A percentile compares a stretch with the other conserved stretches of the same genome.
phyloP scores from a whole-genome alignment of 768 basidiomycete genomes.

The Phylloporus rhodoxanthus region DNA sequence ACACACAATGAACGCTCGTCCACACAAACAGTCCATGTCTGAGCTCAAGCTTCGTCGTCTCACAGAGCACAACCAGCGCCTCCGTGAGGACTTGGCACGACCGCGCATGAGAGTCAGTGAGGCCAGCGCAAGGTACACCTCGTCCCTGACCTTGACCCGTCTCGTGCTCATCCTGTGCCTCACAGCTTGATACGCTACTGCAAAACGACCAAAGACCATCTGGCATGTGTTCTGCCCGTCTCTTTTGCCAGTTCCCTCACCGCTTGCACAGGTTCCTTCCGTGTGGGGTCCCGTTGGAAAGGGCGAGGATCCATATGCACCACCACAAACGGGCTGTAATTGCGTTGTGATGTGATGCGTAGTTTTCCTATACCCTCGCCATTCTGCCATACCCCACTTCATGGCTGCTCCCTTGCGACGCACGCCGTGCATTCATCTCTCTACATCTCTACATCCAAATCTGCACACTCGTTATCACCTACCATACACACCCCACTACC shows the following conservation, averaged over 20 bases:
- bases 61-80: constrained; percentile 88
- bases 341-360: constrained; percentile 62
- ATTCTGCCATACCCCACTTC: constrained; percentile 29
- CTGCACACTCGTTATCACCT: constrained; percentile 27
- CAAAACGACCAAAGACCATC: constrained; percentile 86
- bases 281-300: constrained; percentile 92
- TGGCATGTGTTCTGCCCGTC: constrained; percentile 45
- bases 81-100: constrained; percentile 83
- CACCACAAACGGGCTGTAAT: constrained; percentile 67
- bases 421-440: constrained; percentile 15
- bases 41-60: constrained; percentile 93
- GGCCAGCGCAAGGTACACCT: constrained; percentile 69
- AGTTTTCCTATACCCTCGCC: constrained; percentile 29
- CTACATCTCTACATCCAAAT: constrained; percentile 18
- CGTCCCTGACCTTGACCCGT: background rate
- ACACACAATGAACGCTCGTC: constrained; percentile 59
- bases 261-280: constrained; percentile 62
- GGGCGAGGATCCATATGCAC: constrained; percentile 89
- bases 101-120: constrained; percentile 91
- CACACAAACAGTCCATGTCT: constrained; percentile 92
- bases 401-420: constrained; percentile 3
- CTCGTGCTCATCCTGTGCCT: background rate
- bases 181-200: constrained; percentile 87
- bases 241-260: background rate
- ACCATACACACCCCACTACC: constrained; percentile 22